phyloP scores from a whole-genome alignment of 371 early-diverging fungal genomes.

The Chytridium lagenaria region DNA sequence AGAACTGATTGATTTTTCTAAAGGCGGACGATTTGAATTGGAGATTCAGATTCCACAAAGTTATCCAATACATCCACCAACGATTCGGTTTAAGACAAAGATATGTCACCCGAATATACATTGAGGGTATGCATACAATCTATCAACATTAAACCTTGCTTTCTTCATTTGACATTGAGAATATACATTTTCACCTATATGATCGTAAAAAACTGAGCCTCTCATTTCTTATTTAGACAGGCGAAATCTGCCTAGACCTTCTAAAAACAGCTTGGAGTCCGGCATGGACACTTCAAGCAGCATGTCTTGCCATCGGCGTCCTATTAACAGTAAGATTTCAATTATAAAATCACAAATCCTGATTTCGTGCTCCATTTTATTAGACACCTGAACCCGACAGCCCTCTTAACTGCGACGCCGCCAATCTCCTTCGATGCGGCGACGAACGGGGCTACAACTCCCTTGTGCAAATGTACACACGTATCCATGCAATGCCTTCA shows the following conservation, averaged over 20 bases:
- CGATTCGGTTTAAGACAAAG: conserved; percentile 50
- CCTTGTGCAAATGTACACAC: conserved; percentile 84
- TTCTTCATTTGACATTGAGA: too few relatives aligned
- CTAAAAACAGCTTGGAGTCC: conserved; percentile 60
- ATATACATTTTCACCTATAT: too few relatives aligned
- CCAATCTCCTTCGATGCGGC: conserved; percentile 85
- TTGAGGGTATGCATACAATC: too few relatives aligned
- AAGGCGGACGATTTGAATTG: conserved; percentile 61
- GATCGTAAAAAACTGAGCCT: too few relatives aligned
- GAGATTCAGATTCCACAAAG: conserved; percentile 60
- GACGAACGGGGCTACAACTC: conserved; percentile 87
- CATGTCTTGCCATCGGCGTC: conserved; percentile 47
- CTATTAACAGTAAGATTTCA: conserved; percentile 62
- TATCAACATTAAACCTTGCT: too few relatives aligned
- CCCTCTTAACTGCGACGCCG: conserved; percentile 95
- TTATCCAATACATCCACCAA: conserved; percentile 72
- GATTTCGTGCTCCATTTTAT: conserved; percentile 28
- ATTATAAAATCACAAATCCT: conserved; percentile 47
- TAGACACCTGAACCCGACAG: conserved; percentile 62
- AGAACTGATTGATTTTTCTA: too few relatives aligned
- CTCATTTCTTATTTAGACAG: too few relatives aligned
- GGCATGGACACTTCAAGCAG: conserved; percentile 55
- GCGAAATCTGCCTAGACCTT: conserved; percentile 64
- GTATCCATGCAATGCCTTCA: background rate
- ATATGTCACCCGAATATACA: conserved; percentile 64